Percentiles rank a stretch among this genome's conserved stretches.
Conservation (phyloP, 2,329 filamentous ascomycete species). For the Ceratocystis smalleyi region DNA sequence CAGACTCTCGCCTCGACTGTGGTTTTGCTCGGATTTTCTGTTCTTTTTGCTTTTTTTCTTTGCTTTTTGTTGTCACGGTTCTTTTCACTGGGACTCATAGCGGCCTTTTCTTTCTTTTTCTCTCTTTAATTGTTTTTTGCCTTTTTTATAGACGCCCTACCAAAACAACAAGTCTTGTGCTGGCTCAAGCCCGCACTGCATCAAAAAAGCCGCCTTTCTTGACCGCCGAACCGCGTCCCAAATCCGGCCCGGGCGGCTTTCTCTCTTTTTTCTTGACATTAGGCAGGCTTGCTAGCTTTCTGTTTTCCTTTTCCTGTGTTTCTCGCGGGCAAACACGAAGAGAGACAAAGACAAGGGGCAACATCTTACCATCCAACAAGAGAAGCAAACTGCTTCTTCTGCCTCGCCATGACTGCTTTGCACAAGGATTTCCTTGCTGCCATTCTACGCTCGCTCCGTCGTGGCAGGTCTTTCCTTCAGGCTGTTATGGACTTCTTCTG, state of each 20-base stretch:
- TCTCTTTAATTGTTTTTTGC: not conserved
- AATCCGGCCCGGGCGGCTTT: not conserved
- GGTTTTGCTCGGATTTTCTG: not conserved
- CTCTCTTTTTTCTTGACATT: not conserved
- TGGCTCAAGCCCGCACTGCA: not conserved
- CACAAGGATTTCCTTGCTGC: conserved; percentile 39
- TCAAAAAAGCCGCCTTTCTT: not conserved
- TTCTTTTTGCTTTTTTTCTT: not conserved
- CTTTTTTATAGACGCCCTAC: not conserved
- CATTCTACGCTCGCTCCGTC: conserved; percentile 40
- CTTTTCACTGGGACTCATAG: not conserved
- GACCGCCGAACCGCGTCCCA: not conserved
- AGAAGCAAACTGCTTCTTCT: not conserved
- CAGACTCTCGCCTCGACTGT: not conserved
- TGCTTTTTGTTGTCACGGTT: not conserved
- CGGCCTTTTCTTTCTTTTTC: not conserved
- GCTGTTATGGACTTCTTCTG: conserved; percentile 29
- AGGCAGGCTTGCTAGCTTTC: not conserved
- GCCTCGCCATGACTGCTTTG: conserved; percentile 36
- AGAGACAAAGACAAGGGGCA: not conserved
- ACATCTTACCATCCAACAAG: not conserved
- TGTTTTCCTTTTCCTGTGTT: not conserved
- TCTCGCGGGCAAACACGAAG: not conserved
- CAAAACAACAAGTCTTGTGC: not conserved
- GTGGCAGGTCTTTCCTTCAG: conserved; percentile 43